Percentiles rank a stretch among this genome's conserved stretches.
Conservation (phyloP, 2,329 filamentous ascomycete species). For the Fusarium brevicatenulatum region DNA sequence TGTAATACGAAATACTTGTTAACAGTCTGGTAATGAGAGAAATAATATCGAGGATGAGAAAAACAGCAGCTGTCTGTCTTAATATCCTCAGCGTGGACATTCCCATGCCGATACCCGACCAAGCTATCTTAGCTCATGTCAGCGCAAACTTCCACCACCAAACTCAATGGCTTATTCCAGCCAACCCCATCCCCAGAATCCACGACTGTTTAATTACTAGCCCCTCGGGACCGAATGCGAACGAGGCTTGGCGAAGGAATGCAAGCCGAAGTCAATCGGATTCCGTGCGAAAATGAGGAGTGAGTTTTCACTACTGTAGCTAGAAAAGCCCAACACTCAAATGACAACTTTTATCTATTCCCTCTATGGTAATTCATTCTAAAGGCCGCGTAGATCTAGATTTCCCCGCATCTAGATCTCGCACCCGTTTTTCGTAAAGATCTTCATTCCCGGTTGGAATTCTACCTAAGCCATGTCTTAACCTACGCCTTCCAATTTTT, state of each 20-base stretch:
- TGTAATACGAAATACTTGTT: too few species aligned
- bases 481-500: constrained; percentile 32
- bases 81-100: too few species aligned
- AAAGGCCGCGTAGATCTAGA: not conserved
- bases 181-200: not conserved
- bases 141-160: not conserved
- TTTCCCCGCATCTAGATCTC: not conserved
- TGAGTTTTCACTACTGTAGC: not conserved
- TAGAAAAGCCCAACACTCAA: not conserved
- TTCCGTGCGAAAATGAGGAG: not conserved
- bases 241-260: not conserved
- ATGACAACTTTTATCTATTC: constrained; percentile 17
- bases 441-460: not conserved
- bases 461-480: not conserved
- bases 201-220: not conserved
- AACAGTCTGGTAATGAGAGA: too few species aligned
- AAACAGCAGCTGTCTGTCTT: not conserved
- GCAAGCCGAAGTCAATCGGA: not conserved
- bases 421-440: not conserved
- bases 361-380: not conserved
- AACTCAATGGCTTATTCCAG: not conserved
- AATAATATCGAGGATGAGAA: rapidly evolving
- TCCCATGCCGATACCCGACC: not conserved
- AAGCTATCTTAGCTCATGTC: not conserved
- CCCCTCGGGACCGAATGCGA: not conserved